Percentiles rank a stretch among this genome's conserved stretches.
These are phyloP conservation scores for Cochlearia excelsa DNA, from an alignment of 345 rosid genomes.

Conservation along the genomic window DNA sequence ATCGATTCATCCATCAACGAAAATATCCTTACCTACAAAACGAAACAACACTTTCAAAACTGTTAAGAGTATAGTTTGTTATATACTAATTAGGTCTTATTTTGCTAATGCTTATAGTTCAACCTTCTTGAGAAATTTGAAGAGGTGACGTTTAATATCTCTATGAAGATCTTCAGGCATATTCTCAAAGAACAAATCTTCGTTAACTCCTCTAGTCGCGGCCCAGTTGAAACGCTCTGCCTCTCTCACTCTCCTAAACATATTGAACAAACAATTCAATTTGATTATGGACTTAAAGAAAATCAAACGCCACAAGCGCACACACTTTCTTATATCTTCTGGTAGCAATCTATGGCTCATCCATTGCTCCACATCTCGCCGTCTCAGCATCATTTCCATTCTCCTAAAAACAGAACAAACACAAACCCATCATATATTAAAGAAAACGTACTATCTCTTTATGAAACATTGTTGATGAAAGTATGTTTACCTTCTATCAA, in stretches of 20 bases:
- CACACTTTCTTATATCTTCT: conserved; percentile 54
- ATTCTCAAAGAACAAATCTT: conserved; percentile 60
- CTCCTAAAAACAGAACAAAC: conserved; percentile 43
- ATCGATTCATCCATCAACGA: conserved; percentile 64
- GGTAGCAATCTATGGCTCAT: conserved; percentile 89
- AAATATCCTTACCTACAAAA: conserved; percentile 70
- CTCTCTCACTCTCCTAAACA: conserved; percentile 61
- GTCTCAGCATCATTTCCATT: conserved; percentile 77
- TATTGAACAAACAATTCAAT: conserved; percentile 5
- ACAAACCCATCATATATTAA: conserved; percentile 1
- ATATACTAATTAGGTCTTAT: no score
- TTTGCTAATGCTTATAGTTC: not conserved
- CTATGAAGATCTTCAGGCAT: conserved; percentile 88
- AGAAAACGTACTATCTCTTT: not conserved
- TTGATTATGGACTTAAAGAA: not conserved
- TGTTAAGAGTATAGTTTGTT: not conserved
- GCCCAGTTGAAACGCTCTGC: conserved; percentile 90
- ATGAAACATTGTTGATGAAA: not conserved
- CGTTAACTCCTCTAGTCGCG: conserved; percentile 87
- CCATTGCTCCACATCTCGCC: conserved; percentile 96
- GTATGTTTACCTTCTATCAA: conserved; percentile 59
- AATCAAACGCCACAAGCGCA: no score
- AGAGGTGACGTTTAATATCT: conserved; percentile 83
- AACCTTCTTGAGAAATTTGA: conserved; percentile 73
- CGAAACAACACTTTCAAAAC: conserved; percentile 6